phyloP scores from a whole-genome alignment of 345 rosid species.

The Carallia brachiata region DNA sequence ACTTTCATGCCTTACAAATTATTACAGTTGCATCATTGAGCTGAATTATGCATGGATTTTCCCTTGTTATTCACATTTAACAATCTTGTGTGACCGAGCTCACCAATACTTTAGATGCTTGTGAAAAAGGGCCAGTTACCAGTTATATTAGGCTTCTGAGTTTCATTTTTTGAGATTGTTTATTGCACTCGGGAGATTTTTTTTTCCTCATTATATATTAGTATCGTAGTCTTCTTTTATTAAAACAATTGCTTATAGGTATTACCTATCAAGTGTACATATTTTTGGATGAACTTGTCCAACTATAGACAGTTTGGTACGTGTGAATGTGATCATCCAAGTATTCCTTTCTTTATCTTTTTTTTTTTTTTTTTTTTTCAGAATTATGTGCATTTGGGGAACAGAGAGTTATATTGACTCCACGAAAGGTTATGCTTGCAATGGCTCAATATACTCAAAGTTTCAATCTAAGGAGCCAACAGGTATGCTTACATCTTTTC shows the following conservation, averaged over 20 bases:
- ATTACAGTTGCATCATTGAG: neutral
- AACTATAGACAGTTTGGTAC: neutral
- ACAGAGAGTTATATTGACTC: conserved; percentile 48
- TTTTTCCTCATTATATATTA: neutral
- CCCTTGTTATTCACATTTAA: neutral
- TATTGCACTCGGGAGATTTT: neutral
- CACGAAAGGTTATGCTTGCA: conserved; percentile 68
- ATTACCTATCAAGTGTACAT: neutral
- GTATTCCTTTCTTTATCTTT: neutral
- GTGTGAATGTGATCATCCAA: neutral
- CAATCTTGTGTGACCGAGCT: neutral
- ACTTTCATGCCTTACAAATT: neutral
- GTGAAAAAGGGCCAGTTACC: neutral
- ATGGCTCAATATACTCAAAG: conserved; percentile 50
- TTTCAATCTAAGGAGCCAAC: conserved; percentile 75
- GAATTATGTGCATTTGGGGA: conserved; percentile 43
- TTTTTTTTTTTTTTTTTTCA: conserved; percentile 18
- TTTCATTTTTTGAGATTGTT: neutral
- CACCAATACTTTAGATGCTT: neutral
- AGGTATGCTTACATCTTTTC: conserved; percentile 42
- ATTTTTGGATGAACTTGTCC: neutral
- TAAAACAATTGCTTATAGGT: too few relatives aligned
- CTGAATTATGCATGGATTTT: neutral
- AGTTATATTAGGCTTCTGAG: neutral
- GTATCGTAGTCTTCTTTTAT: neutral